Percentiles rank a stretch among this genome's conserved stretches.
These are phyloP conservation scores for Cutaneotrichosporon sp. DNA, from an alignment of 1,284 basidiomycete genomes.

Conservation along the genomic window DNA sequence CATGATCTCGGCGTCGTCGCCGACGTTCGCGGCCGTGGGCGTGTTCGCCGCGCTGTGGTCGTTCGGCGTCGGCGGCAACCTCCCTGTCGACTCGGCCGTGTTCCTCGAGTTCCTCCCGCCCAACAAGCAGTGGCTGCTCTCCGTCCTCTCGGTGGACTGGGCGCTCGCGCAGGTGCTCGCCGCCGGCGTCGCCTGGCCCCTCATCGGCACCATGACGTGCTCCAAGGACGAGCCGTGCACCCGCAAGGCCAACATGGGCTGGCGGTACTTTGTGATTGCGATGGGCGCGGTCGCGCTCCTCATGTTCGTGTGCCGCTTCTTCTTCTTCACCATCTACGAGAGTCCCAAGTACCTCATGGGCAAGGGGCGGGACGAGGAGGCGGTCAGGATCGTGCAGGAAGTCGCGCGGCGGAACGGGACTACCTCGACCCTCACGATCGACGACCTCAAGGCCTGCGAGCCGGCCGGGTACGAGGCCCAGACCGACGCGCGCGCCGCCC, in stretches of 20 bases:
- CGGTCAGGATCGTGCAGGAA: constrained; percentile 56
- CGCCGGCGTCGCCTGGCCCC: constrained; percentile 37
- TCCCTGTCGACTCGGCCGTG: constrained; percentile 62
- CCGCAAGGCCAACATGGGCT: constrained; percentile 38
- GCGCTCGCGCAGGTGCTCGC: constrained; percentile 58
- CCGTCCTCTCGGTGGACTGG: constrained; percentile 67
- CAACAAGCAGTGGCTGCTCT: constrained; percentile 61
- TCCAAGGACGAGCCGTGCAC: constrained; percentile 21
- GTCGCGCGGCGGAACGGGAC: constrained; percentile 61
- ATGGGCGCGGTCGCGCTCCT: constrained; percentile 59
- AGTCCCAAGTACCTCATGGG: constrained; percentile 58
- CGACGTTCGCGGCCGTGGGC: constrained; percentile 61
- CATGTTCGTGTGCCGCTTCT: constrained; percentile 47
- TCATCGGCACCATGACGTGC: constrained; percentile 34
- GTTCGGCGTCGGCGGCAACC: constrained; percentile 64
- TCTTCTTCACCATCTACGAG: constrained; percentile 59
- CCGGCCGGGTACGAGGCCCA: constrained; percentile 24
- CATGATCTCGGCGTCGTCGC: constrained; percentile 61
- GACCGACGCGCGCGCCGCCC: constrained; percentile 26
- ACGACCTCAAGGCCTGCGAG: constrained; percentile 55
- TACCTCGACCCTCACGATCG: constrained; percentile 58
- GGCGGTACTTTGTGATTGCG: constrained; percentile 59
- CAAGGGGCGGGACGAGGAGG: constrained; percentile 63
- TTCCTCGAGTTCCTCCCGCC: constrained; percentile 62
- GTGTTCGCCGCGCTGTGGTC: constrained; percentile 63